phyloP scores from a whole-genome alignment of 345 rosid species.

The Nasturtium officinale region DNA sequence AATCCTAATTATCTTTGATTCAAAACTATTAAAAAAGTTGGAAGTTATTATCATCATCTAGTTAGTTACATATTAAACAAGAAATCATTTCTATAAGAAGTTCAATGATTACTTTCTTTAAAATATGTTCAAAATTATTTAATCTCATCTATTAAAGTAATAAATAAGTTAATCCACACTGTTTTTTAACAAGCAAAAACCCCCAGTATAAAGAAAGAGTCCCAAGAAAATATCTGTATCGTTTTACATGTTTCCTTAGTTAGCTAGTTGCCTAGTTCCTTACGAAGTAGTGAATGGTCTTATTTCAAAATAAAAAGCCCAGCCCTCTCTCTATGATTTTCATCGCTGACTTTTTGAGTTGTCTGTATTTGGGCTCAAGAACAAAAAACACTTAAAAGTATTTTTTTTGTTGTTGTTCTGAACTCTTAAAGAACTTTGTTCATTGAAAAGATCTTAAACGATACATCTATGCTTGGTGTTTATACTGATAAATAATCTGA shows the following conservation, averaged over 20 bases:
- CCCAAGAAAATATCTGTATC: not conserved
- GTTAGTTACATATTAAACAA: not conserved
- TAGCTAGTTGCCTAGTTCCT: not conserved
- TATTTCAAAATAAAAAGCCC: slow-evolving; percentile 5
- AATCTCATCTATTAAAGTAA: not conserved
- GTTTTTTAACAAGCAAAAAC: too few relatives aligned
- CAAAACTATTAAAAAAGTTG: too few relatives aligned
- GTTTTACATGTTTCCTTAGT: not conserved
- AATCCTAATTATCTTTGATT: too few relatives aligned
- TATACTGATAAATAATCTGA: slow-evolving; percentile 9
- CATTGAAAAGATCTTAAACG: not conserved
- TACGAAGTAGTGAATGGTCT: slow-evolving; percentile 6
- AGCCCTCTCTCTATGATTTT: not conserved
- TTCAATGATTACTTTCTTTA: too few relatives aligned
- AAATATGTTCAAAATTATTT: too few relatives aligned
- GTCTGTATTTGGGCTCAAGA: slow-evolving; percentile 5
- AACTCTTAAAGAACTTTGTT: not conserved
- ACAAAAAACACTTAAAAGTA: not conserved
- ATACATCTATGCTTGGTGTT: not conserved
- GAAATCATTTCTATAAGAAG: too few relatives aligned
- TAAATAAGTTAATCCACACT: not conserved
- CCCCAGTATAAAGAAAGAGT: not conserved
- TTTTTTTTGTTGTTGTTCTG: not conserved
- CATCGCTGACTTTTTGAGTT: not conserved
- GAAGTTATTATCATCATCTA: too few relatives aligned